Base-by-base conservation (phyloP, 225 moss, liverwort and hornwort species). In the Rhytidiadelphus loreus region DNA sequence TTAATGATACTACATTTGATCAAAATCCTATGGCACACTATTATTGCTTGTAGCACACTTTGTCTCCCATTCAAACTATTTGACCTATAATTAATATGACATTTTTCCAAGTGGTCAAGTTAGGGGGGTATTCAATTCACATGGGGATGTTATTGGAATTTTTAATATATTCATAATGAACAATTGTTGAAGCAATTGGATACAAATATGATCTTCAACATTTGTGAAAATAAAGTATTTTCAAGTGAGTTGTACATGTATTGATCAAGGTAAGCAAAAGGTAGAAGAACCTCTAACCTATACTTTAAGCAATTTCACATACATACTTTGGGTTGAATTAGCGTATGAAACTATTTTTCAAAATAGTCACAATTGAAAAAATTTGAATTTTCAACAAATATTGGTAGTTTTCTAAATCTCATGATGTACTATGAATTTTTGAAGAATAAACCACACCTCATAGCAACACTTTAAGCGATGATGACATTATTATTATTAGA, bases 41-140 rank as follows among this genome's bases (percentile, higher is more conserved):
- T 62, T 32, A 62, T 32, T 32, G 16, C 62, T 62, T 62, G 15
- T 32, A 62, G 30, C 16, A 62, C 16, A 62, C 5, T n/a, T 16
- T 32, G 16, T 16, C 16, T 62, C 5, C 8, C 16, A 16, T 62
- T 62, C 62, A 62, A 62, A 62, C 4, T 32, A 32, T 62, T 62
- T 32, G 16, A 62, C 16, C 2, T 0, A 32, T 16, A 62, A 60
- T 60, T 12, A 60, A 30, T 62, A 62, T 62, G 32, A 62, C n/a
- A n/a, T n/a, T 62, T 62, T 30, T 62, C 32, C 8, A 62, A 1
- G 5, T 8, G 2, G 8, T n/a, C n/a, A n/a, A n/a, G 4, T 62
- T 16, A 62, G 15, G 15, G 15, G 25, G 25, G 12, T 25, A 24
- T 9, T 77, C 6, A 1, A 37, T 0, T 3, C 16, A 16, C 0